These are phyloP conservation scores for Saksenaea vasiformis DNA, from an alignment of 371 early-diverging fungal species.

Conservation along the genomic window DNA sequence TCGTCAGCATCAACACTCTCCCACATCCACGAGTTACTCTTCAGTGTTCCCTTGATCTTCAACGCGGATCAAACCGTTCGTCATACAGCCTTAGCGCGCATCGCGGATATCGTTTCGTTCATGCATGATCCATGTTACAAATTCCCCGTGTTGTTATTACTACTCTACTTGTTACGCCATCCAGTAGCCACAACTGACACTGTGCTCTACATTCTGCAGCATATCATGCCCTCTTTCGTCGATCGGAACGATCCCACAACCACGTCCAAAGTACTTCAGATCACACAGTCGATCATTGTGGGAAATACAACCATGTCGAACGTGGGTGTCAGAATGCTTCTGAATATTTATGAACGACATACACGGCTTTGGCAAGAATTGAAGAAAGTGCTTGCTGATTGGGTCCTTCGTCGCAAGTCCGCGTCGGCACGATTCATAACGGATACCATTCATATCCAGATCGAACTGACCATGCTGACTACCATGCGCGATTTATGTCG, in stretches of 20 bases:
- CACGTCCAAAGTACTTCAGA: conserved; percentile 53
- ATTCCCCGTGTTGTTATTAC: conserved; percentile 46
- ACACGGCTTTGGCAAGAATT: conserved; percentile 64
- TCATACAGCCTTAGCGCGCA: conserved; percentile 16
- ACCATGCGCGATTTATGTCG: conserved; percentile 57
- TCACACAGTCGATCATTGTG: conserved; percentile 45
- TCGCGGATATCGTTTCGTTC: conserved; percentile 25
- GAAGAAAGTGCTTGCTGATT: conserved; percentile 52
- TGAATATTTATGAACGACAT: conserved; percentile 47
- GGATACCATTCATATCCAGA: conserved; percentile 24
- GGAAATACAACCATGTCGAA: conserved; percentile 46
- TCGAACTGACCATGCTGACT: conserved; percentile 56
- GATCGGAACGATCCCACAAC: conserved; percentile 51
- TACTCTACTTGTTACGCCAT: conserved; percentile 51
- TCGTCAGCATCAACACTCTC: conserved; percentile 13
- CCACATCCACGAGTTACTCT: conserved; percentile 27
- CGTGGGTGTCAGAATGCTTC: conserved; percentile 51
- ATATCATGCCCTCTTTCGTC: conserved; percentile 45
- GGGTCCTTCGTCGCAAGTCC: conserved; percentile 54
- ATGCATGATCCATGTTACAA: conserved; percentile 30
- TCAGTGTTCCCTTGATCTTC: conserved; percentile 40
- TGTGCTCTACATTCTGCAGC: conserved; percentile 40
- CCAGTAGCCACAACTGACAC: conserved; percentile 28
- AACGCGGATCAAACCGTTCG: conserved; percentile 26
- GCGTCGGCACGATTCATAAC: conserved; percentile 19